phyloP scores from a whole-genome alignment of 2,329 filamentous ascomycete species.

The Periconia macrospinosa region DNA sequence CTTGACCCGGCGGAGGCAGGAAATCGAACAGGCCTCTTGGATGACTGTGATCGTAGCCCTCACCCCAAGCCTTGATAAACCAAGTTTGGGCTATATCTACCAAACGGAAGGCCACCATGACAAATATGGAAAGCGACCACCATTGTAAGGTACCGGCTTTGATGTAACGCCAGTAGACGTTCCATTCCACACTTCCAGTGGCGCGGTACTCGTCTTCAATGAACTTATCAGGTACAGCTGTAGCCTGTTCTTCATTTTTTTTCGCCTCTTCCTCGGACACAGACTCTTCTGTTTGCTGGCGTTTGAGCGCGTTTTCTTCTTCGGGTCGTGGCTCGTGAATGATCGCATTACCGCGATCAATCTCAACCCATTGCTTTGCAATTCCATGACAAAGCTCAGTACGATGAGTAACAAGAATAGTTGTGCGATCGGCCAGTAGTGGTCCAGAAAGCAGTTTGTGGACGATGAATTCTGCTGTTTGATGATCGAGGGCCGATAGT shows the following conservation, averaged over 20 bases:
- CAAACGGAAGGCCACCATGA: constrained; percentile 66
- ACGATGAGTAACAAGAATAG: constrained; percentile 66
- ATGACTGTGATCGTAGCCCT: constrained; percentile 61
- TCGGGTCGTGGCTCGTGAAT: constrained; percentile 46
- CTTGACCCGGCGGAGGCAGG: constrained; percentile 66
- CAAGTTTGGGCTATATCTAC: constrained; percentile 70
- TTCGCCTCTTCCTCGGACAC: constrained; percentile 40
- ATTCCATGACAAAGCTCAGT: constrained; percentile 72
- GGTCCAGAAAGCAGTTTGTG: constrained; percentile 59
- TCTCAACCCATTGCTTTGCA: constrained; percentile 72
- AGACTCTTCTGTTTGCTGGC: constrained; percentile 41
- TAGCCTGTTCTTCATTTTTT: constrained; percentile 44
- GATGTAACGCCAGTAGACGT: constrained; percentile 84
- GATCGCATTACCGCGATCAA: constrained; percentile 61
- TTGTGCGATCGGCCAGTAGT: constrained; percentile 56
- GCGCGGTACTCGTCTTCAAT: constrained; percentile 76
- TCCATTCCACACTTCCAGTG: constrained; percentile 72
- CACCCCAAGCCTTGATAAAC: constrained; percentile 86
- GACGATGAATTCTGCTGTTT: constrained; percentile 65
- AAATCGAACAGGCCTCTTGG: constrained; percentile 41
- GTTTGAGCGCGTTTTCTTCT: constrained; percentile 50
- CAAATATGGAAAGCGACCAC: constrained; percentile 68
- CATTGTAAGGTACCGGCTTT: constrained; percentile 74
- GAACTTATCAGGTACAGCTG: constrained; percentile 70
- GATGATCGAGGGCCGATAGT: constrained; percentile 63